Base-by-base conservation (phyloP, 139 green algal genomes). In the Tetraselmis chui region DNA sequence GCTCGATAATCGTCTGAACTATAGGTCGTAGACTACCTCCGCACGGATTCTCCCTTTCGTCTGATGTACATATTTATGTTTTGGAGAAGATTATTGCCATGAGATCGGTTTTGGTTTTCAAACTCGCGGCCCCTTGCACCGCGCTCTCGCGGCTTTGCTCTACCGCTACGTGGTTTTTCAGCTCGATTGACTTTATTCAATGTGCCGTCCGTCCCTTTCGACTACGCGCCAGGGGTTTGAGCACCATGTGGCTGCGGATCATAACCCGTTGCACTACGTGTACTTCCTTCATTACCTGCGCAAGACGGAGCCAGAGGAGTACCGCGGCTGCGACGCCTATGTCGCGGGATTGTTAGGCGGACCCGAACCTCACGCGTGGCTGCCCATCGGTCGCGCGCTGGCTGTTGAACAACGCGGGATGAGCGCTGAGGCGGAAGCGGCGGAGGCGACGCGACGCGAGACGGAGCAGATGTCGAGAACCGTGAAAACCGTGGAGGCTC, bases 211-310 rank as follows among this genome's bases (percentile, higher is more conserved):
- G n/a, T n/a, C n/a, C n/a, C n/a, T n/a, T n/a, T n/a, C n/a, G n/a
- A n/a, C n/a, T n/a, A n/a, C n/a, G n/a, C n/a, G 79, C 32, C 76
- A 77, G 24, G 85, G 85, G 31, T 89, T 89, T 58, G 79, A 87
- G 58, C 32, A 85, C 32, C 85, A 89, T 82, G 74, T 86, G 11
- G n/a, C 31, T 0, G 31, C 67, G 25, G 77, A 89, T 31, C 85
- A 89, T 79, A 82, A 83, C 74, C 45, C 85, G 22, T 28, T 89
- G 28, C n/a, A 23, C 25, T 89, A 89, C 30, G 76, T 87, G 23
- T 89, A 80, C 82, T 89, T 81, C 82, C 82, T 89, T 32, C 85
- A 89, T 79, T 82, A 89, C 79, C 79, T 89, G 32, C 82, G 79
- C 5, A 22, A 45, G 32, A 87, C 79, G 2, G 27, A 82, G 0